A percentile compares a stretch with the other conserved stretches of the same genome.
Conservation (phyloP, 2,329 filamentous ascomycete species). For the Beauveria varroae region DNA sequence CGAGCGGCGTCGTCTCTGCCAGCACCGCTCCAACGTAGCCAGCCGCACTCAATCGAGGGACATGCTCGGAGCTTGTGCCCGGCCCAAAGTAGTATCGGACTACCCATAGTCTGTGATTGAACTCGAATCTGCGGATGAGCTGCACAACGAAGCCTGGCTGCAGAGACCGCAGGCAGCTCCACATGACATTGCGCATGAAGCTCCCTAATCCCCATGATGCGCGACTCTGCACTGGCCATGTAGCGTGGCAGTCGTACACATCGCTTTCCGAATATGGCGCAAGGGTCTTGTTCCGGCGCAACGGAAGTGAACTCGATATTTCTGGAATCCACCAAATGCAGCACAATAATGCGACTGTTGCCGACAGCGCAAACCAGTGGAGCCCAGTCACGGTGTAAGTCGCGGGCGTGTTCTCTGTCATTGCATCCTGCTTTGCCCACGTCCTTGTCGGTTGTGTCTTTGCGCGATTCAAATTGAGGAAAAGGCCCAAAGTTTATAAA, state of each 20-base stretch:
- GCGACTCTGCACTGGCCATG: neutral
- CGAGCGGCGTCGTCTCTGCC: neutral
- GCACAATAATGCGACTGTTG: neutral
- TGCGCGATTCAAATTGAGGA: neutral
- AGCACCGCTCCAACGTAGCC: neutral
- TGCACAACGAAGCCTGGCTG: slow-evolving; percentile 5
- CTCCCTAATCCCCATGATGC: neutral
- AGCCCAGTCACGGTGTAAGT: slow-evolving; percentile 1
- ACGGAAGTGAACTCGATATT: neutral
- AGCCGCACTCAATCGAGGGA: neutral
- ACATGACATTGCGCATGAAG: slow-evolving; percentile 1
- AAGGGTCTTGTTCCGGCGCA: neutral
- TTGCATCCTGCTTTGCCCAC: neutral
- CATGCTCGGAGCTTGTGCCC: neutral
- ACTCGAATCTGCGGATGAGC: neutral
- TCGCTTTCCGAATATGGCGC: neutral
- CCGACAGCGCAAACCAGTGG: neutral
- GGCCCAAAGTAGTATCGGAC: slow-evolving; percentile 7
- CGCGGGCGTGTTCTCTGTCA: neutral
- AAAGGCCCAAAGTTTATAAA: too few relatives aligned
- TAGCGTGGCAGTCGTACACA: neutral
- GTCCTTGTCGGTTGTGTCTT: neutral
- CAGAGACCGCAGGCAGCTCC: slow-evolving; percentile 7
- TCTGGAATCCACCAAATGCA: slow-evolving; percentile 4
- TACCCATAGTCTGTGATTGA: neutral